Base-by-base conservation (phyloP, 441 rosid species). In the Erodium moschatum region DNA sequence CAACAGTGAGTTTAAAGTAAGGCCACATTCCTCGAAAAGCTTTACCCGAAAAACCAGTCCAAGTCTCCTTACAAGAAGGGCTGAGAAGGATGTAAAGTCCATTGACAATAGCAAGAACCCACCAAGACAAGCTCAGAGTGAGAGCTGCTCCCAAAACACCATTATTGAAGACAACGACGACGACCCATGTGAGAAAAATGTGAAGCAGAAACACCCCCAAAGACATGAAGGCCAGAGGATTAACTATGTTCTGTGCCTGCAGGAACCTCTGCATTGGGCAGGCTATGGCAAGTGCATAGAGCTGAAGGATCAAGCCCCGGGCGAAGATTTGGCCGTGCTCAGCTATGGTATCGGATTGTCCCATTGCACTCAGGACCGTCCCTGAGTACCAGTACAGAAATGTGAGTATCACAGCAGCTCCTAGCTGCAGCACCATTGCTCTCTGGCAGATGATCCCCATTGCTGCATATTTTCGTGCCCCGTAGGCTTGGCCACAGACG, bases 401-500 rank as follows among this genome's bases (percentile, higher is more conserved):
- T 11, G 92, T 85, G 69, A 93, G 86, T 31, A 88, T 77, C 12
- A 91, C 2, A 0, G 97, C 96, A 0, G 93, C 96, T 42, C 85
- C 88, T 2, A 91, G 5, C 68, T 93, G 98, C 58, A 91, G 70
- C 44, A 93, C 70, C 8, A 91, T 87, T 69, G 98, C 98, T 71
- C 89, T 79, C 77, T 91, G 98, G 78, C 88, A 88, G 35, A 86
- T 87, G 19, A 91, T 78, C 56, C 98, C 98, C 96, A 93, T 85
- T 65, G 89, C 72, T 6, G 89, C 64, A 74, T 86, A 87, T 68
- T 85, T 83, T 65, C 78, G 81, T 0, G 97, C 98, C 12, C 98
- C 97, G 42, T 89, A 93, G 6, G 98, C 98, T 81, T 91, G 97
- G 0, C 98, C 98, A 72, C 98, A 91, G 12, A 93, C 91, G 0